Evolutionary conservation across 805 yeast species (phyloP).

Genomic region (Sugiyamaella americana): DNA sequence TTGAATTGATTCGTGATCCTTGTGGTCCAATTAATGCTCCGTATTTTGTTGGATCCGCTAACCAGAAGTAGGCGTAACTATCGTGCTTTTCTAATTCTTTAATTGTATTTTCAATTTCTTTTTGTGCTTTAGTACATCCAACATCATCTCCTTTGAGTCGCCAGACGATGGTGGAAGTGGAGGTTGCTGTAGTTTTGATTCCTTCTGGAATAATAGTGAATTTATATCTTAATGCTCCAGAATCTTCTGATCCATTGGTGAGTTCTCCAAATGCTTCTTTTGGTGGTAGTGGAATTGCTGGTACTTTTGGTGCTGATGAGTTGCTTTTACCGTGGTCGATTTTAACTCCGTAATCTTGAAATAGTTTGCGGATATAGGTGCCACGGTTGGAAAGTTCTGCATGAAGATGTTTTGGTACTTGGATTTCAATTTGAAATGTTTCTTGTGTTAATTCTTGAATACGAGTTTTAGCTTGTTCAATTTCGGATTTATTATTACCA

Average conservation of each 20-base stretch:
- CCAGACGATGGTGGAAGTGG: slow-evolving; percentile 5
- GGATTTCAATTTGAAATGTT: slow-evolving; percentile 45
- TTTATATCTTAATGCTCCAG: slow-evolving; percentile 34
- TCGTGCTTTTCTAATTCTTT: slow-evolving; percentile 42
- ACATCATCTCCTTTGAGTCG: slow-evolving; percentile 42
- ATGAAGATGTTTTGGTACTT: slow-evolving; percentile 53
- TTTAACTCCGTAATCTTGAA: slow-evolving; percentile 47
- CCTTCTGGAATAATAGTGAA: slow-evolving; percentile 39
- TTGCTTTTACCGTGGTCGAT: slow-evolving; percentile 46
- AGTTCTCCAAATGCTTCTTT: slow-evolving; percentile 37
- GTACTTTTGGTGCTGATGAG: slow-evolving; percentile 34
- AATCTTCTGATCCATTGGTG: slow-evolving; percentile 27
- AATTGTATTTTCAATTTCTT: slow-evolving; percentile 45
- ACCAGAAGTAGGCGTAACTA: slow-evolving; percentile 57
- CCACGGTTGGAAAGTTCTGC: slow-evolving; percentile 64
- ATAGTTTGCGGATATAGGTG: slow-evolving; percentile 49
- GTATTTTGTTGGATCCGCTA: slow-evolving; percentile 45
- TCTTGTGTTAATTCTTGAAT: slow-evolving; percentile 57
- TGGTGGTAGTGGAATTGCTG: slow-evolving; percentile 42
- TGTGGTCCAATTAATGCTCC: slow-evolving; percentile 69
- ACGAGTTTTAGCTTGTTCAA: slow-evolving; percentile 57
- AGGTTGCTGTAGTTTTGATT: slow-evolving; percentile 10
- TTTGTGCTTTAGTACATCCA: slow-evolving; percentile 47
- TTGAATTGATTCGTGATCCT: slow-evolving; percentile 58
- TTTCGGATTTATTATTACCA: slow-evolving; percentile 57